Percentiles rank a stretch among this genome's conserved stretches.
phyloP scores from a whole-genome alignment of 1,139 yeast species.

The Diutina catenulata region DNA sequence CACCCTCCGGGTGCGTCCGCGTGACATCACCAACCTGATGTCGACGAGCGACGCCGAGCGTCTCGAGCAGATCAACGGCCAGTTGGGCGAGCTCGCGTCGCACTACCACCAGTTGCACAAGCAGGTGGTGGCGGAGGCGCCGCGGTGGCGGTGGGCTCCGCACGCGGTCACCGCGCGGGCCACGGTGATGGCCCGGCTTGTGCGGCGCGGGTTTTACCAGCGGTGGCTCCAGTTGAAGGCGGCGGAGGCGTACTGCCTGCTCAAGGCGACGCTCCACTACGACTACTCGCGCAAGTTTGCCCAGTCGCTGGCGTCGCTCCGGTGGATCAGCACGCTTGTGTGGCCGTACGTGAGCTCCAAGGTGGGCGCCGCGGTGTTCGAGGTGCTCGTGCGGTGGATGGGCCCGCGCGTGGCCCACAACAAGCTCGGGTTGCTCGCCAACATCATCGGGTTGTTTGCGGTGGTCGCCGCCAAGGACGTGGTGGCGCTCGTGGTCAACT shows the following conservation, averaged over 20 bases:
- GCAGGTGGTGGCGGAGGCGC: neutral
- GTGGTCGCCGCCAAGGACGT: constrained; percentile 30
- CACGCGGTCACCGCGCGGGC: constrained; percentile 6
- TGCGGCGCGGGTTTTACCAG: constrained; percentile 9
- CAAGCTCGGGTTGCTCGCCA: constrained; percentile 29
- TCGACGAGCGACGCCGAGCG: constrained; percentile 14
- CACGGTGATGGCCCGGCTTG: constrained; percentile 3
- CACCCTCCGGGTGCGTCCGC: constrained; percentile 19
- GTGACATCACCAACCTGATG: constrained; percentile 26
- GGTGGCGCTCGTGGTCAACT: constrained; percentile 19
- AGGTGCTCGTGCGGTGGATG: constrained; percentile 8
- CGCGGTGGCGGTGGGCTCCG: constrained; percentile 5
- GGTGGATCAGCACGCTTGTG: constrained; percentile 21
- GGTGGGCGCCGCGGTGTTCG: constrained; percentile 17
- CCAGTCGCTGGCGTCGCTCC: constrained; percentile 16
- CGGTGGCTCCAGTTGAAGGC: constrained; percentile 9
- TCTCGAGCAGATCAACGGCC: constrained; percentile 14
- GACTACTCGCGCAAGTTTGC: constrained; percentile 23
- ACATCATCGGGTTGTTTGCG: constrained; percentile 28
- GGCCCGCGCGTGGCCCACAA: constrained; percentile 21
- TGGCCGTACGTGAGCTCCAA: constrained; percentile 33
- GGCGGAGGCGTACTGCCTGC: constrained; percentile 12
- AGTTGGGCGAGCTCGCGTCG: neutral
- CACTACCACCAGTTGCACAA: neutral
- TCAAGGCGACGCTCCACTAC: constrained; percentile 22